Evolutionary conservation across 352 stramenopile species (phyloP), one percentile per base, ranked within the genome.

Genomic region (Phytopythium boreale): DNA sequence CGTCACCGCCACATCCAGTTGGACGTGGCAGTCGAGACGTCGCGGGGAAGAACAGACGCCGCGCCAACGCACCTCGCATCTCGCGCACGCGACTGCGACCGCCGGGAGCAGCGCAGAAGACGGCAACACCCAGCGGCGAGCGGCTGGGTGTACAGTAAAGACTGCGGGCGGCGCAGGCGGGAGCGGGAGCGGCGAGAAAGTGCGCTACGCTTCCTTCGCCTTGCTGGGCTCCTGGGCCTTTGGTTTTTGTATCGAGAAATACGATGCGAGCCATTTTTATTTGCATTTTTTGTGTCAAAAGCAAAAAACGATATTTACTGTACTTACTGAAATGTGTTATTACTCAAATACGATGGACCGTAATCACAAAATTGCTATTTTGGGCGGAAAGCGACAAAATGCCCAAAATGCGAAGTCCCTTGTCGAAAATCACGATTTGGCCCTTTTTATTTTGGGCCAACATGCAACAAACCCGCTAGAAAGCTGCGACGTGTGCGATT

Each of bases 401-500:
- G 10, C 50, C 47, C 39, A 46, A 50, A 50, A 26, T 27, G 27
- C 43, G 8, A 47, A 24, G n/a, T n/a, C n/a, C n/a, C n/a, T n/a
- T n/a, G n/a, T n/a, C 8, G 37, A 56, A 57, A 57, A 57, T 57
- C 50, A 10, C 19, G 50, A 43, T 57, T 57, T 57, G 41, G 50
- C 7, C n/a, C 7, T 22, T 27, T 14, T 15, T 41, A 59, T 26
- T 59, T 41, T 44, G 19, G 34, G 29, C 10, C 34, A 10, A 39
- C 3, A 39, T 39, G 34, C 34, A 39, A 10, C 4, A 39, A 39
- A 39, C 11, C 7, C 7, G n/a, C 34, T 27, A 17, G 34, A 29
- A 50, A 61, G 8, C 56, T 61, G 56, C 20, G 55, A 60, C 55
- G 34, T 49, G 55, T 55, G 49, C 19, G 31, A n/a, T n/a, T n/a